Percentiles rank a stretch among this genome's conserved stretches.
Conservation (phyloP, 345 rosid species). For the Durio zibethinus region DNA sequence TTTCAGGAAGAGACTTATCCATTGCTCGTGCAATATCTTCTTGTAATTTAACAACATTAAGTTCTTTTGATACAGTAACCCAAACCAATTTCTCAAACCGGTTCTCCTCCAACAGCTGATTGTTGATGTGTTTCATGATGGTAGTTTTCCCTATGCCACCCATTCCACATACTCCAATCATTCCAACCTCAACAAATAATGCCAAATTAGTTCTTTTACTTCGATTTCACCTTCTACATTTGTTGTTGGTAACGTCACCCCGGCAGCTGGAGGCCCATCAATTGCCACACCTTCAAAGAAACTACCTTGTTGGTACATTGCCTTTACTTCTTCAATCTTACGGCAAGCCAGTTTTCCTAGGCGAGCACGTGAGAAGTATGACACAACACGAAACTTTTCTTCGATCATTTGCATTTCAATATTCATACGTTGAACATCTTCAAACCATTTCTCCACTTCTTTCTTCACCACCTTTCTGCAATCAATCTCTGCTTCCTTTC, state of each 20-base stretch:
- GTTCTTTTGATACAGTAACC: conserved; percentile 18
- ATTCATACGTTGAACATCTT: neutral
- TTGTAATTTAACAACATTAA: neutral
- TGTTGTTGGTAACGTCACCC: neutral
- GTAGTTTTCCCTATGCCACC: conserved; percentile 16
- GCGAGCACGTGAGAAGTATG: neutral
- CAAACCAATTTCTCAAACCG: conserved; percentile 10
- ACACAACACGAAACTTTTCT: neutral
- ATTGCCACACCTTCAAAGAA: neutral
- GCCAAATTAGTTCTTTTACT: neutral
- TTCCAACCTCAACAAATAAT: neutral
- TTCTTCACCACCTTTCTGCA: neutral
- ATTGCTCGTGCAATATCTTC: neutral
- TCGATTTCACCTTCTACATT: neutral
- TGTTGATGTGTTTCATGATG: neutral
- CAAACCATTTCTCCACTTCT: neutral
- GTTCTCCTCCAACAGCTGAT: neutral
- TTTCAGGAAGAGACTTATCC: neutral
- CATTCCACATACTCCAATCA: conserved; percentile 22
- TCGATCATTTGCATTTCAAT: neutral
- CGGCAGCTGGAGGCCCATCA: neutral
- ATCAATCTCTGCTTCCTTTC: neutral
- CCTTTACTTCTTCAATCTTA: neutral
- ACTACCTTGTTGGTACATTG: neutral
- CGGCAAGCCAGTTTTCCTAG: neutral